These are phyloP conservation scores for Gastrolobium villosum DNA, from an alignment of 306 rosid species.

Conservation along the genomic window DNA sequence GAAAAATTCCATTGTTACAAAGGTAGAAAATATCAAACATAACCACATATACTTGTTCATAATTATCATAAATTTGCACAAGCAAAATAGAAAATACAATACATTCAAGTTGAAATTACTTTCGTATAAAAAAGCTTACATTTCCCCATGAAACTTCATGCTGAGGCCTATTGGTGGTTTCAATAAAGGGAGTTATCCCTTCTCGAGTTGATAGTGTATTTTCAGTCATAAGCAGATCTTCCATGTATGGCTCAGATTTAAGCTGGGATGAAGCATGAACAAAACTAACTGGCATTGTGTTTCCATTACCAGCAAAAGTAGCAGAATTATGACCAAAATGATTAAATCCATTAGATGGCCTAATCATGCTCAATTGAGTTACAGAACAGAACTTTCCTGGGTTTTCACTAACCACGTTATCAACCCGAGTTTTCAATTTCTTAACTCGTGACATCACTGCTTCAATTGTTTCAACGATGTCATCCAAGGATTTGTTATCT, in stretches of 20 bases:
- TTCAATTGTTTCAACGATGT: constrained; percentile 63
- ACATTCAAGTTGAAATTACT: constrained; percentile 26
- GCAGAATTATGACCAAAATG: constrained; percentile 53
- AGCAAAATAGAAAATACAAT: background rate
- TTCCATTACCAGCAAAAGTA: constrained; percentile 54
- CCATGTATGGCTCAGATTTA: constrained; percentile 48
- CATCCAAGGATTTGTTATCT: constrained; percentile 57
- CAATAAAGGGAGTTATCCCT: constrained; percentile 56
- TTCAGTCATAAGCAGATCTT: constrained; percentile 54
- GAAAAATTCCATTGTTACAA: background rate
- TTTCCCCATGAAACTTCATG: constrained; percentile 46
- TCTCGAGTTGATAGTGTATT: constrained; percentile 49
- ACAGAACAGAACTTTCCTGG: constrained; percentile 63
- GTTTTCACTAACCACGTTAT: constrained; percentile 68
- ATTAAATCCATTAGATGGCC: constrained; percentile 50
- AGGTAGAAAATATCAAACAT: constrained; percentile 19
- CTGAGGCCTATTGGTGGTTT: constrained; percentile 50
- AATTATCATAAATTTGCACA: constrained; percentile 25
- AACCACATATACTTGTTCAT: background rate
- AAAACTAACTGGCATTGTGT: constrained; percentile 48
- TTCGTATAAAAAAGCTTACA: constrained; percentile 54
- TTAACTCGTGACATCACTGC: constrained; percentile 60
- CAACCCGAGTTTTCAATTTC: constrained; percentile 69
- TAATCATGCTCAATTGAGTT: constrained; percentile 50
- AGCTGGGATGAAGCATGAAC: constrained; percentile 51